Conservation (phyloP, 2,329 filamentous ascomycete genomes). For the Coleophoma crateriformis region DNA sequence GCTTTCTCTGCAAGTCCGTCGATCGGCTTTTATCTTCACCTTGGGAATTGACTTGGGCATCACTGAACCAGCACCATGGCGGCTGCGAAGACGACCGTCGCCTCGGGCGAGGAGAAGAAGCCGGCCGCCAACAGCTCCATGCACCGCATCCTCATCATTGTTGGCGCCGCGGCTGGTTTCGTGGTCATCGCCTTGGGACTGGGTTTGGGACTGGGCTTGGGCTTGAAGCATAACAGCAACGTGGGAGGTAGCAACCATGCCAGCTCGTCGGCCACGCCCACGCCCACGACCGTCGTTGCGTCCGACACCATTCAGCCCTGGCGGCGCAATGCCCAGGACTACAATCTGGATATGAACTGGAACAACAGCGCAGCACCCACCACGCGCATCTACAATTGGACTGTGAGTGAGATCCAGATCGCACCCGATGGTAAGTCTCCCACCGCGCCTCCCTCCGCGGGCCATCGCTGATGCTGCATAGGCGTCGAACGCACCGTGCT, state of each 20-base stretch:
- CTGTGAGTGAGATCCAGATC: slow-evolving; percentile 47
- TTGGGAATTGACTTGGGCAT: slow-evolving; percentile 11
- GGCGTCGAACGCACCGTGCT: slow-evolving; percentile 24
- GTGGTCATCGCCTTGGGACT: slow-evolving; percentile 12
- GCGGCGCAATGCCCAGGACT: slow-evolving; percentile 37
- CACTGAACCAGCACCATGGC: too few relatives aligned
- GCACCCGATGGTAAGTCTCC: slow-evolving; percentile 56
- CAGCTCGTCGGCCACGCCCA: slow-evolving; percentile 2
- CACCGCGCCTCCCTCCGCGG: slow-evolving; percentile 34
- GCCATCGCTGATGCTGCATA: too few relatives aligned
- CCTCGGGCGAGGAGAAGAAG: too few relatives aligned
- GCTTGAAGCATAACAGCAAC: slow-evolving; percentile 16
- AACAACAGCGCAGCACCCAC: slow-evolving; percentile 41
- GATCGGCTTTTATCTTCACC: neutral
- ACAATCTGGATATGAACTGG: slow-evolving; percentile 53
- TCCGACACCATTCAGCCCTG: slow-evolving; percentile 13
- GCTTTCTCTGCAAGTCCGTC: too few relatives aligned
- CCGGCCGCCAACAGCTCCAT: slow-evolving; percentile 6
- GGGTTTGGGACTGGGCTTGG: slow-evolving; percentile 14
- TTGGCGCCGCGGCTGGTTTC: slow-evolving; percentile 17
- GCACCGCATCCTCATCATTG: slow-evolving; percentile 13
- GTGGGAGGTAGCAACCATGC: slow-evolving; percentile 13
- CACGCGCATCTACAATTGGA: slow-evolving; percentile 55
- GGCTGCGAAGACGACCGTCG: too few relatives aligned
- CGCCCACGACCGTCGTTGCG: neutral